phyloP scores from a whole-genome alignment of 2,329 filamentous ascomycete genomes.

The Metarhizium anisopliae region DNA sequence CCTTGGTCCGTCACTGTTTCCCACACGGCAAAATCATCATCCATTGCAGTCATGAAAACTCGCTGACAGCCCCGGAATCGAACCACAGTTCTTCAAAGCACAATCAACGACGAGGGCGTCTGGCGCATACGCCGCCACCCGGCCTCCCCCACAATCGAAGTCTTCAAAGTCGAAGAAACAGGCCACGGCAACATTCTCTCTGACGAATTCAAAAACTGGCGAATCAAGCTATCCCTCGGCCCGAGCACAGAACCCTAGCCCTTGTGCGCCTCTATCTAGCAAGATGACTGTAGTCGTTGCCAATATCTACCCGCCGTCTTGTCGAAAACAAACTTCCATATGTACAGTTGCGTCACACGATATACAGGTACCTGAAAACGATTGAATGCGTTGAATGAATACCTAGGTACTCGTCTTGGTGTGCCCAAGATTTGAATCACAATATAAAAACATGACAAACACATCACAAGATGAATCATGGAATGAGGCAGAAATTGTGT shows the following conservation, averaged over 20 bases:
- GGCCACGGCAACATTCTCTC: constrained; percentile 71
- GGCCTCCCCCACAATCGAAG: constrained; percentile 57
- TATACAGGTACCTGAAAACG: too few relatives aligned
- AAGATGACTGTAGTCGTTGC: background rate
- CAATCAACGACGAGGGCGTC: constrained; percentile 61
- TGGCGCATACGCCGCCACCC: constrained; percentile 69
- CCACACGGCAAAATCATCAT: background rate
- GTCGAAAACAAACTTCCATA: background rate
- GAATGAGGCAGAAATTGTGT: background rate
- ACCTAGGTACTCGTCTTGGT: too few relatives aligned
- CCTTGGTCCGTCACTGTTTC: background rate
- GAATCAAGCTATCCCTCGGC: constrained; percentile 42
- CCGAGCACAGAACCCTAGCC: constrained; percentile 13
- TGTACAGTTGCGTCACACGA: too few relatives aligned
- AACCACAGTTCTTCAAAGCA: constrained; percentile 49
- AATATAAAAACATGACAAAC: background rate
- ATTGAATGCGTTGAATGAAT: too few relatives aligned
- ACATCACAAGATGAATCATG: background rate
- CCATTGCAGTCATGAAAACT: background rate
- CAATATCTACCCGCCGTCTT: background rate
- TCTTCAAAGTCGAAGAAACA: constrained; percentile 63
- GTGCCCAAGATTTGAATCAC: background rate
- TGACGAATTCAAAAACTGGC: constrained; percentile 69
- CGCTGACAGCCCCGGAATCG: background rate
- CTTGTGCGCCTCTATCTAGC: background rate